Conservation (phyloP, 169 alveolate species). For the Cryptosporidium viatorum region DNA sequence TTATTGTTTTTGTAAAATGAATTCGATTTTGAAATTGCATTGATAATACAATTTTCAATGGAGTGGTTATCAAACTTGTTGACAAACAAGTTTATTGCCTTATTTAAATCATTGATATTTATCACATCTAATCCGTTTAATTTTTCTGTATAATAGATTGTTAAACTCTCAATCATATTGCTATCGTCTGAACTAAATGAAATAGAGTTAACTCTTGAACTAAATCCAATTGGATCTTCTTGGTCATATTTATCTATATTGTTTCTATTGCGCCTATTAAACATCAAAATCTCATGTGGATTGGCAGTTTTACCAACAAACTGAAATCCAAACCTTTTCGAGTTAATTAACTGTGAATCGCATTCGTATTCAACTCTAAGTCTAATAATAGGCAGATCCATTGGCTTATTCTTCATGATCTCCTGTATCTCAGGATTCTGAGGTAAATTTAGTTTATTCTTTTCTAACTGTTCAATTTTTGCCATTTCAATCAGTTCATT, state of each 20-base stretch:
- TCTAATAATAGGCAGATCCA: constrained; percentile 33
- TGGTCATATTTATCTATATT: neutral
- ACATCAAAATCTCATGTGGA: constrained; percentile 83
- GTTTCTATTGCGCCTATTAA: constrained; percentile 64
- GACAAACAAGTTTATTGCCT: constrained; percentile 44
- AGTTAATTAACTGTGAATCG: constrained; percentile 77
- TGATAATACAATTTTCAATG: constrained; percentile 12
- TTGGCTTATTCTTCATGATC: neutral
- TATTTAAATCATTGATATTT: constrained; percentile 28
- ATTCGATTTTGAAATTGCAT: constrained; percentile 21
- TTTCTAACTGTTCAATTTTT: neutral
- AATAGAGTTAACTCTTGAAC: neutral
- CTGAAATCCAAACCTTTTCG: constrained; percentile 82
- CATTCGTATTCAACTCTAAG: constrained; percentile 50
- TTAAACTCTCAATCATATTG: constrained; percentile 19
- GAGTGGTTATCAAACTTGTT: constrained; percentile 49
- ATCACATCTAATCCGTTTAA: constrained; percentile 35
- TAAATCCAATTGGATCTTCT: constrained; percentile 16
- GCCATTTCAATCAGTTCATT: constrained; percentile 22
- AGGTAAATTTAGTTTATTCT: neutral
- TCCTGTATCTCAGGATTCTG: constrained; percentile 19
- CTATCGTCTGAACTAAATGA: constrained; percentile 7
- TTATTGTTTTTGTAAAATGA: constrained; percentile 3
- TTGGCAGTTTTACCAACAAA: constrained; percentile 82
- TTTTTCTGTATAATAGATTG: constrained; percentile 10